Evolutionary conservation across 805 yeast genomes (phyloP), one percentile per base, ranked within the genome.

Genomic region (Middelhovenomyces tepae): DNA sequence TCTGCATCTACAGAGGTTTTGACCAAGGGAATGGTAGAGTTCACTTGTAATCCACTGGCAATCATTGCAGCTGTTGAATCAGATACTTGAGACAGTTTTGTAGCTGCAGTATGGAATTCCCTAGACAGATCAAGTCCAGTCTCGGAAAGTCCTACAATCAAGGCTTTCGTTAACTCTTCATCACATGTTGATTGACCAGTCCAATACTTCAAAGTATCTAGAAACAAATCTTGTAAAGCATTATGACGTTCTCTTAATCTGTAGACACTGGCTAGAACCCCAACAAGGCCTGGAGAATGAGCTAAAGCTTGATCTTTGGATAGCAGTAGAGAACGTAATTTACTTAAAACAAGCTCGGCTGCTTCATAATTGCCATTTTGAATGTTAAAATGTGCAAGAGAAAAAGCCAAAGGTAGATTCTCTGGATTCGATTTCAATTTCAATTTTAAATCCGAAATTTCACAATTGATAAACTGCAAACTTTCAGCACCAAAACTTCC

Each of bases 191-290:
- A n/a, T n/a, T n/a, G n/a, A n/a, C 29, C 22, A 10, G 36, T 20
- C 53, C 53, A 48, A 10, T 44, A 38, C 4, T 53, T 50, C 37
- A 51, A 47, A 13, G 66, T 48, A 15, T 46, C 44, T 4, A 43
- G 31, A 28, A 69, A 53, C 13, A 68, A 45, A 2, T 47, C 48
- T 2, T 40, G 34, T 16, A 59, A 59, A 30, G 57, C 50, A 28
- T 50, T 49, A 18, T 50, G 50, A 28, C 68, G 57, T 27, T 69
- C 65, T 27, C 65, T 51, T 8, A 51, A 39, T 40, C 71, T 78
- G 49, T 69, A 73, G 5, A 77, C 47, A 9, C 71, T 59, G 7
- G 69, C 58, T 18, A 75, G 53, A 4, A 67, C 54, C 17, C 74
- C 71, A 24, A 69, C 59, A 28, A 78, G 49, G 3, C 72, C 71